phyloP scores from a whole-genome alignment of 306 rosid species.

The Echinosophora koreensis region DNA sequence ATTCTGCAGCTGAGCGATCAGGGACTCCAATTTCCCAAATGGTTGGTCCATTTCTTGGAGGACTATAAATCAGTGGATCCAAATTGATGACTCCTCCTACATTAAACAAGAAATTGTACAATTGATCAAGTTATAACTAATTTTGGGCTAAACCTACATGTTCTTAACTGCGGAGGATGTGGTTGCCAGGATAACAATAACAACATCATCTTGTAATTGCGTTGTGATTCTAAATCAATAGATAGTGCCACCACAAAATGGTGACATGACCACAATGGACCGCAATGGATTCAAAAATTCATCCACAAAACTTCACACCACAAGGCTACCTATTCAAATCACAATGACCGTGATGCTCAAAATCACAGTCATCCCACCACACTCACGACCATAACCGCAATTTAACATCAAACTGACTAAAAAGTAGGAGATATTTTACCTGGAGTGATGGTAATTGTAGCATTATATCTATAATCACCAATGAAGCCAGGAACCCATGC shows the following conservation, averaged over 20 bases:
- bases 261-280: no score
- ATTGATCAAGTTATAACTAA: neutral
- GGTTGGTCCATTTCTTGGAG: constrained; percentile 87
- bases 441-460: constrained; percentile 52
- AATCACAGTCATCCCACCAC: no score
- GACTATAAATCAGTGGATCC: constrained; percentile 48
- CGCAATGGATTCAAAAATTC: no score
- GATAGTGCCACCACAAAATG: no score
- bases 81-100: constrained; percentile 58
- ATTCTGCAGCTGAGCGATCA: constrained; percentile 81
- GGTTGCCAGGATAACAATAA: no score
- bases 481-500: constrained; percentile 85
- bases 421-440: constrained; percentile 48
- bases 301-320: no score
- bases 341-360: no score
- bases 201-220: no score
- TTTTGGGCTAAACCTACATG: neutral
- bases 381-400: no score
- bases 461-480: constrained; percentile 75
- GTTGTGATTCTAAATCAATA: no score
- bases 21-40: constrained; percentile 96
- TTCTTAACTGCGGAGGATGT: no score
- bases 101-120: constrained; percentile 8
- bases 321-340: no score
- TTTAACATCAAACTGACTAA: neutral